Evolutionary conservation across 306 rosid genomes (phyloP), one percentile per base, ranked within the genome.

Genomic region (Hylodesmum podocarpum): DNA sequence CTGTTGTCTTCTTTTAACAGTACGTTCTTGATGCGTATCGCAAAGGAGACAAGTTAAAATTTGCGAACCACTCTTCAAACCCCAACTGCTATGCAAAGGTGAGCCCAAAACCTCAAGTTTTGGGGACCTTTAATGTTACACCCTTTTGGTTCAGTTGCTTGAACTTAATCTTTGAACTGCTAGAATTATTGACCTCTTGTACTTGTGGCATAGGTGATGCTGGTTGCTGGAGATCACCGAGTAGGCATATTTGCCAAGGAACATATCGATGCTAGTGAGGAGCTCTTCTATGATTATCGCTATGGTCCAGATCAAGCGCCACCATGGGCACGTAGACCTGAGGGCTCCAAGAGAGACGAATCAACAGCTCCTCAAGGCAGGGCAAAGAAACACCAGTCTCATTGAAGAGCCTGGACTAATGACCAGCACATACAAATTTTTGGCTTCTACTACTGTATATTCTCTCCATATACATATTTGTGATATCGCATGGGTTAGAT

Each of bases 71-170:
- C 89, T 95, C 97, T 3, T 89, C 96, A 39, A 92, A 90, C 53
- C 98, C 98, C 16, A 95, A 95, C 86, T 95, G 98, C 80, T 88
- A 92, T 15, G 97, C 98, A 24, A 95, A 92, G 96, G 97, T 90
- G 71, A 70, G 80, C 61, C 63, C 77, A 68, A 27, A 73, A 68
- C 36, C 77, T 62, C 33, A 15, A 21, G 59, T 54, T 77, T 65
- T 53, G 16, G 46, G 70, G 64, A 67, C 72, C 7, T 54, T 41
- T 59, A 25, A 66, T 49, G 31, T 47, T 59, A 16, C 15, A 27
- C 44, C 7, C 41, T 62, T 70, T 19, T 40, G 25, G 18, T 15
- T 71, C 15, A 21, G 31, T 63, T 41, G 55, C 61, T 41, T 68
- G 50, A 25, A 44, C 46, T 36, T 77, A n/a, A 75, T 57, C 41